phyloP scores from a whole-genome alignment of 192 early-diverging fungal genomes.

The Coemansia sp. region DNA sequence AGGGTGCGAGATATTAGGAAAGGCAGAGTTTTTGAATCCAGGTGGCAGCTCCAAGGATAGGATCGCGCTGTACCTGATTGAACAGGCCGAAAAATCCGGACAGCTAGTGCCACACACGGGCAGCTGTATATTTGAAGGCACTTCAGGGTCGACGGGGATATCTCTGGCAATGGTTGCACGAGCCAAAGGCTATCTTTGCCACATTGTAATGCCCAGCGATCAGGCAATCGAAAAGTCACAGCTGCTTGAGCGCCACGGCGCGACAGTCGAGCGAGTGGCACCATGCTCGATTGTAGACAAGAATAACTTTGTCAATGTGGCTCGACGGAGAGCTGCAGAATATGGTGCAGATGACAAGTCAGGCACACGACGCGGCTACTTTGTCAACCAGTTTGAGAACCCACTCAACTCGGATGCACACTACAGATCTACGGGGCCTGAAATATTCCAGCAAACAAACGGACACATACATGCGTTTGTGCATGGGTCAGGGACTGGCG shows the following conservation, averaged over 20 bases:
- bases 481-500: constrained; percentile 87
- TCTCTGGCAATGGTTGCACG: constrained; percentile 87
- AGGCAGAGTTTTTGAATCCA: constrained; percentile 83
- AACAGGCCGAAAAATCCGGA: constrained; percentile 68
- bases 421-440: constrained; percentile 81
- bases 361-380: constrained; percentile 57
- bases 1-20: constrained; percentile 82
- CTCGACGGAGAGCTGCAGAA: constrained; percentile 68
- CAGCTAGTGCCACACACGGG: constrained; percentile 69
- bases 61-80: constrained; percentile 83
- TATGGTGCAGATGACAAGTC: constrained; percentile 32
- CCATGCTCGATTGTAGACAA: constrained; percentile 89
- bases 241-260: constrained; percentile 76
- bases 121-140: constrained; percentile 89
- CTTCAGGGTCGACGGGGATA: constrained; percentile 94
- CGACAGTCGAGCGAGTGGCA: constrained; percentile 85
- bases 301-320: constrained; percentile 90
- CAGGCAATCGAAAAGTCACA: constrained; percentile 87
- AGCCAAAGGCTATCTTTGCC: constrained; percentile 87
- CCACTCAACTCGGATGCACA: constrained; percentile 78
- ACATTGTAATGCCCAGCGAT: constrained; percentile 97
- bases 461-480: constrained; percentile 81
- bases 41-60: constrained; percentile 94
- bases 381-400: constrained; percentile 96
- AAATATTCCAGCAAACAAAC: constrained; percentile 63